Evolutionary conservation across 2,329 filamentous ascomycete genomes (phyloP).

Genomic region (Ramularia collo-cygni): DNA sequence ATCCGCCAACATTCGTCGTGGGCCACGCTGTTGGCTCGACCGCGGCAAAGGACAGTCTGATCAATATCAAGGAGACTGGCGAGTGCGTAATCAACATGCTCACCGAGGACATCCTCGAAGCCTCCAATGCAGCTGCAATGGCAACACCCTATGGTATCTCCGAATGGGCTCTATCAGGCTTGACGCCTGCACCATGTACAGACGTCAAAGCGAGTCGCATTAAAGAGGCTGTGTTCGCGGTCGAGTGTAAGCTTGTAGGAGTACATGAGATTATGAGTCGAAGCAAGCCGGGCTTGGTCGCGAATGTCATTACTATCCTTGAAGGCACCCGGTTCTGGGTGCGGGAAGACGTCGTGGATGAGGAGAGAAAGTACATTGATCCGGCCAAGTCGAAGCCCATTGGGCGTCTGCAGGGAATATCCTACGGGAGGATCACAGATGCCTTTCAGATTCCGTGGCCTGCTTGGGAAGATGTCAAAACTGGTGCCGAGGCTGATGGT

Average conservation of each 20-base stretch:
- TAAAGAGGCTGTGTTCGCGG: constrained; percentile 67
- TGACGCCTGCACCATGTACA: constrained; percentile 59
- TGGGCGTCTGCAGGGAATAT: constrained; percentile 72
- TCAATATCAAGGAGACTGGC: constrained; percentile 20
- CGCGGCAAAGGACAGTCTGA: constrained; percentile 18
- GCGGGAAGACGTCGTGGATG: constrained; percentile 74
- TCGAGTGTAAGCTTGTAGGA: constrained; percentile 46
- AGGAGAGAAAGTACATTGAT: constrained; percentile 64
- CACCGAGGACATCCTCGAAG: constrained; percentile 19
- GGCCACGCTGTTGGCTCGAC: constrained; percentile 11
- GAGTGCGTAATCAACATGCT: constrained; percentile 21
- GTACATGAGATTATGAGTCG: constrained; percentile 65
- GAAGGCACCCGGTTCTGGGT: constrained; percentile 83
- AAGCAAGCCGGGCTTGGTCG: constrained; percentile 62
- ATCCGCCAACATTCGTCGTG: constrained; percentile 17
- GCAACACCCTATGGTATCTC: constrained; percentile 66
- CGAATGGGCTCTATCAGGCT: constrained; percentile 69
- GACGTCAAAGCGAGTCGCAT: constrained; percentile 64
- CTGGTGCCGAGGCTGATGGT: constrained; percentile 45
- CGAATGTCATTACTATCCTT: constrained; percentile 45
- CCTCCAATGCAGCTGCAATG: constrained; percentile 57
- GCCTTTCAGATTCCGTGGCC: constrained; percentile 62
- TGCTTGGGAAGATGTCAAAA: constrained; percentile 33
- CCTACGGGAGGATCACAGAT: constrained; percentile 64
- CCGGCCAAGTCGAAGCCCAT: constrained; percentile 63